Evolutionary conservation across 345 rosid genomes (phyloP).

Genomic region (Xanthoceras sorbifolium): DNA sequence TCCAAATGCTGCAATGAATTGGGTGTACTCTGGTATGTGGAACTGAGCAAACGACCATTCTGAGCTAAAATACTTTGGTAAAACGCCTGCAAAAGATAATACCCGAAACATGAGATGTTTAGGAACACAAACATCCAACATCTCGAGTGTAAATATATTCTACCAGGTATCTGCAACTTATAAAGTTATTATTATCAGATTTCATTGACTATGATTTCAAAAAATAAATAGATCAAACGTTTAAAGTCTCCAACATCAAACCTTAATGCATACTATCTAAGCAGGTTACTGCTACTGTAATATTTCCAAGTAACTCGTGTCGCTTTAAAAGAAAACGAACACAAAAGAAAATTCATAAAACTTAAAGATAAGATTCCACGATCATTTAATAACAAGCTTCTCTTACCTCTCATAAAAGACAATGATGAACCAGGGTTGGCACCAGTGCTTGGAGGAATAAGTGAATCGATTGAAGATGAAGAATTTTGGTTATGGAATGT

Average conservation of each 20-base stretch:
- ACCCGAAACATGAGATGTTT: constrained; percentile 6
- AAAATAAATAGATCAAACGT: no score
- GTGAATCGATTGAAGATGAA: constrained; percentile 64
- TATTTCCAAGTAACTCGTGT: no score
- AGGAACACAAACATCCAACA: background rate
- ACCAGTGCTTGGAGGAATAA: constrained; percentile 65
- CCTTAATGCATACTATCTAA: no score
- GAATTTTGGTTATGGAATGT: constrained; percentile 47
- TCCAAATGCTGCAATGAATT: constrained; percentile 84
- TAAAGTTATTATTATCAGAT: background rate
- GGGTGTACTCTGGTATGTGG: constrained; percentile 71
- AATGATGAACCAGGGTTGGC: constrained; percentile 83
- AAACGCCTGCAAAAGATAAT: constrained; percentile 53
- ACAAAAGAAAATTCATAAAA: no score
- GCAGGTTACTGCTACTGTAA: no score
- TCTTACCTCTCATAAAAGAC: constrained; percentile 82
- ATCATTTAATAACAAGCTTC: no score
- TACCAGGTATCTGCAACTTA: constrained; percentile 2
- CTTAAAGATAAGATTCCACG: no score
- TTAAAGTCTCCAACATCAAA: background rate
- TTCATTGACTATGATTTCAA: background rate
- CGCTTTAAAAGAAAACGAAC: no score
- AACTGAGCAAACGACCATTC: constrained; percentile 97
- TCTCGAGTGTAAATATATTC: background rate
- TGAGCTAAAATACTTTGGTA: constrained; percentile 94